phyloP scores from a whole-genome alignment of 83 land plant species.

The Picea abies region DNA sequence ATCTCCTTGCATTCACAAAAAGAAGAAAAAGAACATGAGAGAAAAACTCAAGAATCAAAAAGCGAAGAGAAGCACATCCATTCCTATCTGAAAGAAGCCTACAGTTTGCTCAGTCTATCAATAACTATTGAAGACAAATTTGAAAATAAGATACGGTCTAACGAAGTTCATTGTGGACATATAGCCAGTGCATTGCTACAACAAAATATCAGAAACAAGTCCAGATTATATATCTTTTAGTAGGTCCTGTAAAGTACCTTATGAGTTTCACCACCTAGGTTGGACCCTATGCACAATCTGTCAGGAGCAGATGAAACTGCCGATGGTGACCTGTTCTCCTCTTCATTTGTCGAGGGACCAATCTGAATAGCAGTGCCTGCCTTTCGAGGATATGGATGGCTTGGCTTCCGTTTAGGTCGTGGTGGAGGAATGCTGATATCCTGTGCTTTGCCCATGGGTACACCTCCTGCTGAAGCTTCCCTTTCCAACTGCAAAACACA shows the following conservation, averaged over 20 bases:
- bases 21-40: neutral
- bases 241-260: neutral
- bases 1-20: neutral
- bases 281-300: neutral
- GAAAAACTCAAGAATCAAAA: neutral
- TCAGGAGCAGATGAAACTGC: conserved; percentile 1
- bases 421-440: conserved; percentile 94
- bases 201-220: neutral
- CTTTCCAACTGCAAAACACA: conserved; percentile 71
- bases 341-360: conserved; percentile 1
- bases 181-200: no score
- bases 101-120: neutral
- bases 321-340: neutral
- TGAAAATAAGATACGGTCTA: neutral
- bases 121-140: neutral
- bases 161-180: neutral
- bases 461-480: conserved; percentile 60
- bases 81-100: no score
- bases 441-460: conserved; percentile 37
- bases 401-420: conserved; percentile 91
- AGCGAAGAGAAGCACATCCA: neutral
- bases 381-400: conserved; percentile 89
- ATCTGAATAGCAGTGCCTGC: conserved; percentile 21
- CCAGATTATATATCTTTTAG: neutral
- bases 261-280: neutral